Evolutionary conservation across 306 rosid species (phyloP).

Genomic region (Astragalus glycyphyllos): DNA sequence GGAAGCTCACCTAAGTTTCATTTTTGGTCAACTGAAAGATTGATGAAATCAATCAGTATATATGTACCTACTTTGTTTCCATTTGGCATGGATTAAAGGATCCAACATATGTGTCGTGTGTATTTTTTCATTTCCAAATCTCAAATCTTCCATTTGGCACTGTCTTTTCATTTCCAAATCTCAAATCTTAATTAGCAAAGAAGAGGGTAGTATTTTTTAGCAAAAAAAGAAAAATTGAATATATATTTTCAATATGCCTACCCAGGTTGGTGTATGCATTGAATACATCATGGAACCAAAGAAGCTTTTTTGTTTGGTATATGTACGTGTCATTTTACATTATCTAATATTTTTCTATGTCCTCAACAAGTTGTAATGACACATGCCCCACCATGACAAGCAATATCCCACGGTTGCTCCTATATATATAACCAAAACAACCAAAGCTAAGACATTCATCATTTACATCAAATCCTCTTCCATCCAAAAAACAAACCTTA

Average conservation of each 20-base stretch:
- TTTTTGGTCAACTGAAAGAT: slow-evolving; percentile 40
- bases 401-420: slow-evolving; percentile 17
- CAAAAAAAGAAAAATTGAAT: not conserved
- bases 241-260: not conserved
- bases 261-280: slow-evolving; percentile 3
- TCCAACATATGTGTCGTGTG: slow-evolving; percentile 23
- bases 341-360: slow-evolving; percentile 5
- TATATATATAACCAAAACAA: slow-evolving; percentile 48
- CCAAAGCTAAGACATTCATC: slow-evolving; percentile 44
- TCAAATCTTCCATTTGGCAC: slow-evolving; percentile 10
- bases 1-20: slow-evolving; percentile 44
- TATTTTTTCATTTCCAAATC: slow-evolving; percentile 31
- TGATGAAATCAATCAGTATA: slow-evolving; percentile 42
- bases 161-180: slow-evolving; percentile 32
- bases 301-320: slow-evolving; percentile 13
- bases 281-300: not conserved
- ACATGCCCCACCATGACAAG: slow-evolving; percentile 48
- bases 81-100: slow-evolving; percentile 29
- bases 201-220: not conserved
- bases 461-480: slow-evolving; percentile 42
- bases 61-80: slow-evolving; percentile 28
- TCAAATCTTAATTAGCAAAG: slow-evolving; percentile 11
- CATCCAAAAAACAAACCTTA: slow-evolving; percentile 21
- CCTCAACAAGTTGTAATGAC: slow-evolving; percentile 42
- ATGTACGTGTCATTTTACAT: slow-evolving; percentile 26